Percentiles rank a stretch among this genome's conserved stretches.
These are phyloP conservation scores for Cutaneotrichosporon mucoides DNA, from an alignment of 1,284 basidiomycete species.

Conservation along the genomic window DNA sequence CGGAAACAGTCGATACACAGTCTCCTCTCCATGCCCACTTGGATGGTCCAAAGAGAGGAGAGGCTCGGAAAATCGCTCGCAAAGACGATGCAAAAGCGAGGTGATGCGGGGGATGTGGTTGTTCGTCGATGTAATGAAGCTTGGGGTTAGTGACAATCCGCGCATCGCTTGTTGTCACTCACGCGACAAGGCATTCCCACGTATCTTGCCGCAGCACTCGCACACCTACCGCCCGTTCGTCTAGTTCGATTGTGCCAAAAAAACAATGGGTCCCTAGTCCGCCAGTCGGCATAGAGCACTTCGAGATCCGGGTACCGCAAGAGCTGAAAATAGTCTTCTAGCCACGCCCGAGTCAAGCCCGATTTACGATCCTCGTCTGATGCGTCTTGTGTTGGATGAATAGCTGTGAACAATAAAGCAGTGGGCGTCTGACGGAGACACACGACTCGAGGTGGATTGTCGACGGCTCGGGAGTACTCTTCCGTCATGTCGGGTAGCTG, in stretches of 20 bases:
- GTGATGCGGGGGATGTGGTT: slow-evolving; percentile 93
- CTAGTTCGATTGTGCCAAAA: slow-evolving; percentile 62
- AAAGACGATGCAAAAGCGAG: slow-evolving; percentile 73
- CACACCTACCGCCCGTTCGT: slow-evolving; percentile 55
- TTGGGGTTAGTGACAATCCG: slow-evolving; percentile 36
- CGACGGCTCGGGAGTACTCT: slow-evolving; percentile 44
- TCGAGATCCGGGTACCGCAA: slow-evolving; percentile 27
- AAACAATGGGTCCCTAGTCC: slow-evolving; percentile 60
- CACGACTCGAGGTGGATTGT: slow-evolving; percentile 59
- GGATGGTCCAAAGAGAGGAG: slow-evolving; percentile 50
- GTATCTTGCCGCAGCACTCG: slow-evolving; percentile 86
- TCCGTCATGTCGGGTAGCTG: slow-evolving; percentile 22
- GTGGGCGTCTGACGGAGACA: slow-evolving; percentile 69
- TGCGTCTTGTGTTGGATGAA: slow-evolving; percentile 53
- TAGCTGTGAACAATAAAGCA: slow-evolving; percentile 66
- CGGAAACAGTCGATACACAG: slow-evolving; percentile 79
- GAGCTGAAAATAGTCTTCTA: slow-evolving; percentile 87
- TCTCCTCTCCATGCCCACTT: not conserved
- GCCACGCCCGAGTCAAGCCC: slow-evolving; percentile 67
- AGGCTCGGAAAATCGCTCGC: slow-evolving; percentile 62
- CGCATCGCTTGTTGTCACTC: slow-evolving; percentile 43
- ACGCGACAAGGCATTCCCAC: slow-evolving; percentile 92
- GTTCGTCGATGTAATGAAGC: slow-evolving; percentile 97
- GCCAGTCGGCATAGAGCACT: slow-evolving; percentile 76
- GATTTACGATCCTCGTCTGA: slow-evolving; percentile 49